Base-by-base conservation (phyloP, 768 basidiomycete species). In the Megacollybia marginata region DNA sequence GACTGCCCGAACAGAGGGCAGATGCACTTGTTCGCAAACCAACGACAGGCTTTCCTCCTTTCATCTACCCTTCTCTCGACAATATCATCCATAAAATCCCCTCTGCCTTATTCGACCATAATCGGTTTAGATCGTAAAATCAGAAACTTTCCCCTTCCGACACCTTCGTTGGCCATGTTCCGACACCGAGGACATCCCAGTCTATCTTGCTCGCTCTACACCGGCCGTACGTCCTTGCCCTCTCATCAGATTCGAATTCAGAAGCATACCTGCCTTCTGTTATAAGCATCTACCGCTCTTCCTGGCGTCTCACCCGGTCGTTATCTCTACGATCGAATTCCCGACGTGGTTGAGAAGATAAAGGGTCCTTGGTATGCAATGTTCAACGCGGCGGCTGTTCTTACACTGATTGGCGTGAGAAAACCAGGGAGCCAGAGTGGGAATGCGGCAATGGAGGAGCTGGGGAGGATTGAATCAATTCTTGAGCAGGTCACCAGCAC, bases 191-290 rank as follows among this genome's bases (percentile, higher is more conserved):
- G 20, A 53, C 32, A 53, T 54, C 33, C 53, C 55, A 9, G 52
- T 54, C 11, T 57, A 61, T 7, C 49, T 67, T n/a, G n/a, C n/a
- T 9, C 57, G 65, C n/a, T 16, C 60, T 80, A 58, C 71, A 74
- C 51, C 68, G 71, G 2, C 71, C 73, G 56, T 58, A 73, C 10
- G 62, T 74, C 7, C 79, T 2, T 80, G 80, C 56, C 82, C 83
- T 0, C 62, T 88, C 16, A 75, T 78, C 46, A 8, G 80, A 86
- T 48, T 67, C 80, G 2, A 66, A 82, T 44, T 72, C 71, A 49
- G 84, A 88, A 56, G 73, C 69, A 56, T 87, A 80, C 60, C 72
- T 79, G 0, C 79, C 82, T 1, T 89, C 87, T 1, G 81, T 87
- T 5, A 74, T 84, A 62, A 82, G 87, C 0, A 77, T 78, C 12